phyloP scores from a whole-genome alignment of 257 asterid genomes.

The Gentiana macrophylla region DNA sequence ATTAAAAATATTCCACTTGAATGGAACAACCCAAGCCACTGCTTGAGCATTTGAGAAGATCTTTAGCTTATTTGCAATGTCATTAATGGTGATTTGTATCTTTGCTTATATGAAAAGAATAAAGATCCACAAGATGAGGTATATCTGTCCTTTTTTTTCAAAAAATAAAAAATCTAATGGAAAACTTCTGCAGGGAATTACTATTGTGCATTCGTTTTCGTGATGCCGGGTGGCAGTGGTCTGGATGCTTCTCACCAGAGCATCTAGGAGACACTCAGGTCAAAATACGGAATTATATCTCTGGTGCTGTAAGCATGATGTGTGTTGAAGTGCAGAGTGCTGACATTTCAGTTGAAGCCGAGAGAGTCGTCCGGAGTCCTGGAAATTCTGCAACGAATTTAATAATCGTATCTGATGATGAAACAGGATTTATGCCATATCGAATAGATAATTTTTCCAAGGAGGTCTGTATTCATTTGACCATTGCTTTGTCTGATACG shows the following conservation, averaged over 20 bases:
- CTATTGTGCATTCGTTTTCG: slow-evolving; percentile 67
- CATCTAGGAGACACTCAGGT: slow-evolving; percentile 93
- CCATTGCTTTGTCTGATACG: neutral
- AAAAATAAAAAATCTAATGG: neutral
- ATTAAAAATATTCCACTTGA: no score
- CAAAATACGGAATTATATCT: slow-evolving; percentile 72
- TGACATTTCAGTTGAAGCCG: slow-evolving; percentile 66
- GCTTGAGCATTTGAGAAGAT: no score
- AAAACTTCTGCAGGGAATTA: slow-evolving; percentile 51
- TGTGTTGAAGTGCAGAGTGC: slow-evolving; percentile 96
- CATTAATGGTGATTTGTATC: no score
- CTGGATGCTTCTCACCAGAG: slow-evolving; percentile 93
- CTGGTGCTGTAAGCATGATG: slow-evolving; percentile 68
- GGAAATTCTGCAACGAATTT: slow-evolving; percentile 90
- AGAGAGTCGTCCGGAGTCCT: slow-evolving; percentile 70
- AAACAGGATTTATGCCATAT: slow-evolving; percentile 96
- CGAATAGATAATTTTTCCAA: slow-evolving; percentile 89
- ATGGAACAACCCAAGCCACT: no score
- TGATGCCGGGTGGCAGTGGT: slow-evolving; percentile 99
- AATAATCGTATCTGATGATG: slow-evolving; percentile 82
- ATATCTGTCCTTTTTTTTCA: neutral
- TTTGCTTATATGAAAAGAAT: neutral
- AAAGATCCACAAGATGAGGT: neutral
- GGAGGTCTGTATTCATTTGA: slow-evolving; percentile 55
- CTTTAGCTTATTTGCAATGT: no score